Percentiles rank a stretch among this genome's conserved stretches.
These are phyloP conservation scores for Paraconiothyrium sp. DNA, from an alignment of 2,329 filamentous ascomycete genomes.

Conservation along the genomic window DNA sequence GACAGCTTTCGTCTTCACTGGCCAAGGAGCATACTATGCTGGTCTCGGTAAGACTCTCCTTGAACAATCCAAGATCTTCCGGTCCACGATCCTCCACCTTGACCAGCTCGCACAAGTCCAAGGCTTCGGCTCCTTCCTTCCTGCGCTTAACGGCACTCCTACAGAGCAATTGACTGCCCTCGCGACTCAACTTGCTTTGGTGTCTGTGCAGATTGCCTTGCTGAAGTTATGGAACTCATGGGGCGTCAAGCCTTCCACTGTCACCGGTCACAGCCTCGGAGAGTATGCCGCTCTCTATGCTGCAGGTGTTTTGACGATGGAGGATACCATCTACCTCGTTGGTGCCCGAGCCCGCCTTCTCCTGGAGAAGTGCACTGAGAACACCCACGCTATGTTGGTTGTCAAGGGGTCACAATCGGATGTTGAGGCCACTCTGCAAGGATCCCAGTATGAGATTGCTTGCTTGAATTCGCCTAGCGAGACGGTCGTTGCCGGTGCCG, in stretches of 20 bases:
- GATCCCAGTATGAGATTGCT: constrained; percentile 65
- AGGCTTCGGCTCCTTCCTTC: constrained; percentile 59
- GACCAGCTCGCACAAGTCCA: constrained; percentile 58
- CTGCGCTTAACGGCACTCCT: constrained; percentile 59
- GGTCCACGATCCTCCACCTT: constrained; percentile 59
- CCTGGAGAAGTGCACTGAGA: constrained; percentile 69
- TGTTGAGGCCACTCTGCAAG: constrained; percentile 63
- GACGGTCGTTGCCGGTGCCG: constrained; percentile 75
- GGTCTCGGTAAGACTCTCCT: constrained; percentile 61
- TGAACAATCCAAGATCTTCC: constrained; percentile 59
- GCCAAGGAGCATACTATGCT: constrained; percentile 63
- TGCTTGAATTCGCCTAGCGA: constrained; percentile 81
- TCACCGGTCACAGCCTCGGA: constrained; percentile 69
- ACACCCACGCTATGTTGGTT: constrained; percentile 73
- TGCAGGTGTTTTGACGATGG: constrained; percentile 75
- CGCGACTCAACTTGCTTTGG: constrained; percentile 62
- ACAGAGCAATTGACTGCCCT: constrained; percentile 60
- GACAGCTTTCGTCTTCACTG: constrained; percentile 62
- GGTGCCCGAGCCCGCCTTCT: constrained; percentile 73
- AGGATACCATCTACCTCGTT: constrained; percentile 78
- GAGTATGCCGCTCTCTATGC: constrained; percentile 78
- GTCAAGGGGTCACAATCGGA: constrained; percentile 63
- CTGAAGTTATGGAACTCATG: constrained; percentile 62
- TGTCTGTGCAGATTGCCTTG: constrained; percentile 62
- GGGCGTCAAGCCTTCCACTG: constrained; percentile 64